These are phyloP conservation scores for Lentinula novae-zelandiae DNA, from an alignment of 1,284 basidiomycete genomes.

Conservation along the genomic window DNA sequence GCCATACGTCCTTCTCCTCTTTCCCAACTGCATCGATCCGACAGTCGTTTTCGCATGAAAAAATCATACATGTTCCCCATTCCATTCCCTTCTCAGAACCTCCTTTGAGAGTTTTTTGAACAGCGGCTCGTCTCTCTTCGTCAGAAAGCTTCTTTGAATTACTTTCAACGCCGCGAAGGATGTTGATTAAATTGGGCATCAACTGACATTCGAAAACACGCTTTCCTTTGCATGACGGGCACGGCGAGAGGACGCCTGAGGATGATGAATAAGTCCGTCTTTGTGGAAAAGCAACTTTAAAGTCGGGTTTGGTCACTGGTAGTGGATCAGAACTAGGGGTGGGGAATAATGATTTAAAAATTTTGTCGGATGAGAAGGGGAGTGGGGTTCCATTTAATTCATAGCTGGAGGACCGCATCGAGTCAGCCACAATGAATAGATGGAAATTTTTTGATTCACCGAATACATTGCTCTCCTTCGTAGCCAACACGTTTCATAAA, in stretches of 20 bases:
- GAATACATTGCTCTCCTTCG: constrained; percentile 73
- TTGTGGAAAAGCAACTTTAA: constrained; percentile 45
- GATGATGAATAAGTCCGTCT: constrained; percentile 49
- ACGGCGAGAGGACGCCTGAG: constrained; percentile 42
- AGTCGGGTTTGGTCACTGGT: constrained; percentile 54
- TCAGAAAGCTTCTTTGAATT: constrained; percentile 38
- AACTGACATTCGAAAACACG: constrained; percentile 82
- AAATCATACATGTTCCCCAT: constrained; percentile 82
- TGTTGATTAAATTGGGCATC: constrained; percentile 83
- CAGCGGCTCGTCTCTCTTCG: constrained; percentile 53
- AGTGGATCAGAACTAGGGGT: constrained; percentile 36
- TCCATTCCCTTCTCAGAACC: constrained; percentile 57
- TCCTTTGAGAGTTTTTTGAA: constrained; percentile 49
- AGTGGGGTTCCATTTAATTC: constrained; percentile 72
- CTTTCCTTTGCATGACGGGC: constrained; percentile 53
- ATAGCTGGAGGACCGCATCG: constrained; percentile 46
- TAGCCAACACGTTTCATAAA: constrained; percentile 67
- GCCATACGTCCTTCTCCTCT: constrained; percentile 54
- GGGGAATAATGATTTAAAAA: constrained; percentile 74
- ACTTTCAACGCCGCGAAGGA: constrained; percentile 39
- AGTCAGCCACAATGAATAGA: neutral
- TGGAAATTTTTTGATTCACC: constrained; percentile 39
- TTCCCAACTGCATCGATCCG: constrained; percentile 38
- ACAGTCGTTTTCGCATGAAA: constrained; percentile 76
- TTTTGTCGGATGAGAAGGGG: constrained; percentile 65